Base-by-base conservation (phyloP, 441 rosid species). In the Lepidium campestre region DNA sequence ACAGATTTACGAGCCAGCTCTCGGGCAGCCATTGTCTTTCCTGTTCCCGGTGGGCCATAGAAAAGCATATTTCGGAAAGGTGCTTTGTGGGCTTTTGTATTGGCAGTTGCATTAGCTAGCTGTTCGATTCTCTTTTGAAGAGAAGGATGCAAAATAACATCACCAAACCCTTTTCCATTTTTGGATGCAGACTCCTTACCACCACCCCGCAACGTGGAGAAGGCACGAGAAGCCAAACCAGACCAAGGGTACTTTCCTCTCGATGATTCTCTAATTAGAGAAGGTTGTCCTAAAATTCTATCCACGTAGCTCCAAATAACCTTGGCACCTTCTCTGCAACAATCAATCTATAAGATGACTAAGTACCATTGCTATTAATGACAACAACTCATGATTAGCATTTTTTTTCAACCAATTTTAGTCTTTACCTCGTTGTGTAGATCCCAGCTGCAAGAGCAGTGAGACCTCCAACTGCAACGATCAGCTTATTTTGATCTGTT, bases 381-480 rank as follows among this genome's bases (percentile, higher is more conserved):
- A 48, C 67, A 49, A 48, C 10, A 55, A 44, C 27, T 62, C 70
- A 34, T 32, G 3, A 27, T 32, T 40, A 53, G 17, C 29, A 57
- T 20, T 8, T 48, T 44, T 15, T 46, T 22, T 46, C 60, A 61
- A 37, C 45, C 31, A 68, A 22, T 46, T 72, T 14, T 19, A 34
- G 47, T 48, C 17, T 67, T 74, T 77, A 91, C 99, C 99, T 83
- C 34, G 99, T 91, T 50, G 98, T 89, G 79, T 94, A 94, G 68
- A 94, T 71, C 25, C 99, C 99, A n/a, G 98, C 98, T 31, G 98
- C 99, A 40, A 94, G 93, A 68, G 99, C 98, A 11, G 99, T 94
- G 19, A 83, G 83, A 52, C 98, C 98, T 15, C 98, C 98, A 68
- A 94, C 96, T 68, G 87, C 94, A 48, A 88, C 96, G 67, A 91